A percentile compares a stretch with the other conserved stretches of the same genome.
Conservation (phyloP, 1,139 yeast genomes). For the Hyphopichia burtonii region DNA sequence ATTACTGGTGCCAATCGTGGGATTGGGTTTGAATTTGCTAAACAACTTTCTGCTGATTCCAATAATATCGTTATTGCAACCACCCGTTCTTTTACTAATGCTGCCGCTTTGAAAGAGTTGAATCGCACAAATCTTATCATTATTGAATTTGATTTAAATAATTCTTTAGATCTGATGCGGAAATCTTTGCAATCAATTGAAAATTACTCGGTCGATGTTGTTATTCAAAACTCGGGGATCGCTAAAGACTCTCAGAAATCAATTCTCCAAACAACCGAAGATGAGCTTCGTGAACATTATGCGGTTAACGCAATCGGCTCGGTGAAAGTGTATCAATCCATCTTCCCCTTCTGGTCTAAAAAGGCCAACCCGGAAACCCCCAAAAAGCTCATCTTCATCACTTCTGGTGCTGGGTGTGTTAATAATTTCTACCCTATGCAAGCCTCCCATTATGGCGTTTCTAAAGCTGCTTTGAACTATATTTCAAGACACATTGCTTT, state of each 20-base stretch:
- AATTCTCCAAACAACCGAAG: neutral
- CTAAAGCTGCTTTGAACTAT: conserved; percentile 1
- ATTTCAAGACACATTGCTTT: neutral
- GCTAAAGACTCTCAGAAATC: neutral
- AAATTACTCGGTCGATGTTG: conserved; percentile 7
- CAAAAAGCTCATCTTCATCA: conserved; percentile 8
- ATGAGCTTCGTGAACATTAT: neutral
- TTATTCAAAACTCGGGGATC: conserved; percentile 10
- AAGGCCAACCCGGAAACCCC: conserved; percentile 5
- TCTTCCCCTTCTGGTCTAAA: conserved; percentile 7
- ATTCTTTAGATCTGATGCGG: neutral
- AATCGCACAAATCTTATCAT: neutral
- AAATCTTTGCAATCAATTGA: neutral
- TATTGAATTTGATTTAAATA: neutral
- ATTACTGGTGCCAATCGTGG: conserved; percentile 16
- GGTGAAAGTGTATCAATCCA: conserved; percentile 8
- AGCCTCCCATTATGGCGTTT: neutral
- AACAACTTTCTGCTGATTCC: conserved; percentile 5
- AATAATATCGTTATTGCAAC: conserved; percentile 10
- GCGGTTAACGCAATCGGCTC: conserved; percentile 10
- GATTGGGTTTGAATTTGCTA: conserved; percentile 11
- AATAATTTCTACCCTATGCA: neutral
- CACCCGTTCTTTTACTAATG: conserved; percentile 9
- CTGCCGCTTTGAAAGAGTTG: conserved; percentile 6
- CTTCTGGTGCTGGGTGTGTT: conserved; percentile 1